Conservation (phyloP, 768 basidiomycete species). For the Termitomyces sp. region DNA sequence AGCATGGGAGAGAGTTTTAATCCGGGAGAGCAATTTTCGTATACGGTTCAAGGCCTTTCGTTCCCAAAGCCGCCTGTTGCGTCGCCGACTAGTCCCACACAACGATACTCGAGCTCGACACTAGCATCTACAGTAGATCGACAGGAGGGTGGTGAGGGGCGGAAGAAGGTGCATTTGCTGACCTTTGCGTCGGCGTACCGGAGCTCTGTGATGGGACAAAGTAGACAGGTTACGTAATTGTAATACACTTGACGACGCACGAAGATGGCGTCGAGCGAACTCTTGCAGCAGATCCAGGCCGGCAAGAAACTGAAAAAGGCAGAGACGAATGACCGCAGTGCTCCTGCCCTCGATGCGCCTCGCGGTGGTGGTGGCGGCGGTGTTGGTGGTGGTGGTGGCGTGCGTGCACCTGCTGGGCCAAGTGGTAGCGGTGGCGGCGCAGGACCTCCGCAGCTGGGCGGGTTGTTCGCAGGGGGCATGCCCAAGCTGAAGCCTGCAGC, state of each 20-base stretch:
- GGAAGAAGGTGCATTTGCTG: conserved; percentile 4
- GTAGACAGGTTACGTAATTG: conserved; percentile 9
- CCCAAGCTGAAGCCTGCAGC: conserved; percentile 87
- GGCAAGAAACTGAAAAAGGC: conserved; percentile 82
- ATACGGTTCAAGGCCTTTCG: conserved; percentile 5
- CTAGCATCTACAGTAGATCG: conserved; percentile 6
- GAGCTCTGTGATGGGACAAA: background rate
- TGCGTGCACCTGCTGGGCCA: conserved; percentile 28
- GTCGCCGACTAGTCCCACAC: conserved; percentile 1
- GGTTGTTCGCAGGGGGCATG: conserved; percentile 87
- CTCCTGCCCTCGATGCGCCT: conserved; percentile 46
- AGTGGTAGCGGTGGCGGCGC: conserved; percentile 22
- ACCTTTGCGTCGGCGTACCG: conserved; percentile 12
- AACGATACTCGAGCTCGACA: conserved; percentile 11
- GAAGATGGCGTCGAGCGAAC: conserved; percentile 60
- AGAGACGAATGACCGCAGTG: conserved; percentile 78
- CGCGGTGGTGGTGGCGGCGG: conserved; percentile 38
- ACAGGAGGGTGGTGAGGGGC: background rate
- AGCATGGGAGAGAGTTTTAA: background rate
- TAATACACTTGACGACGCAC: background rate
- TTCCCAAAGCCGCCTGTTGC: conserved; percentile 10
- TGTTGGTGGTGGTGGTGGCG: conserved; percentile 37
- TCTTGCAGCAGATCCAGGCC: conserved; percentile 77
- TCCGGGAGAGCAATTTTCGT: background rate
- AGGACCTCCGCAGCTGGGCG: conserved; percentile 75